Evolutionary conservation across 495 filamentous ascomycete species (phyloP), one percentile per base, ranked within the genome.

Genomic region (Neurospora tetraspora): DNA sequence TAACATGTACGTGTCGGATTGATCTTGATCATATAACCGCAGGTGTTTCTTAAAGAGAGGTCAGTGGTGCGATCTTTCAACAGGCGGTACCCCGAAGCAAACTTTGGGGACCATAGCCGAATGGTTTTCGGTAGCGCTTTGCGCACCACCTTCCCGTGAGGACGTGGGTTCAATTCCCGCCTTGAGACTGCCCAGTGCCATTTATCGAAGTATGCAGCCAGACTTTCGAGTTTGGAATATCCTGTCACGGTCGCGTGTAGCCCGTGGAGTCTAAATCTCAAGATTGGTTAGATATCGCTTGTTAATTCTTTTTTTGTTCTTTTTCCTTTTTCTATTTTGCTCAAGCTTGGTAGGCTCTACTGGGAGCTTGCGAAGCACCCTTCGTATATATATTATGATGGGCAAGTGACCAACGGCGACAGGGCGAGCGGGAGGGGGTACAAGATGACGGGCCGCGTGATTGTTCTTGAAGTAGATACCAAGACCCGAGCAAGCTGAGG

Each of bases 341-440:
- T 80, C 69, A 72, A 39, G 36, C 77, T 82, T 1, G 82, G 82
- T 39, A 78, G 76, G 72, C 65, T 76, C 23, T 80, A 77, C 75
- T 84, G 80, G 82, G 77, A 82, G 53, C 77, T 84, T 4, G 73
- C 78, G 5, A 80, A 81, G 71, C 72, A 75, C 45, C 80, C 82
- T 2, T 77, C 71, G 11, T 82, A 82, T 69, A 82, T 76, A 73
- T 72, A 81, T 1, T 81, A 84, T 16, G 77, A 83, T 10, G 82
- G 82, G 6, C 69, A 71, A 27, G 69, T 82, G 39, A 75, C 75
- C 43, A 70, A 53, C 39, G 65, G 39, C 10, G 47, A 74, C 14
- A 53, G 65, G 3, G 47, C 39, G 38, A 42, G 27, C 31, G 76
- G 76, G 2, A 61, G 53, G 53, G 53, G 53, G 14, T 61, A 34